Percentiles rank a stretch among this genome's conserved stretches.
These are phyloP conservation scores for Suillus bovinus DNA, from an alignment of 768 basidiomycete species.

Conservation along the genomic window DNA sequence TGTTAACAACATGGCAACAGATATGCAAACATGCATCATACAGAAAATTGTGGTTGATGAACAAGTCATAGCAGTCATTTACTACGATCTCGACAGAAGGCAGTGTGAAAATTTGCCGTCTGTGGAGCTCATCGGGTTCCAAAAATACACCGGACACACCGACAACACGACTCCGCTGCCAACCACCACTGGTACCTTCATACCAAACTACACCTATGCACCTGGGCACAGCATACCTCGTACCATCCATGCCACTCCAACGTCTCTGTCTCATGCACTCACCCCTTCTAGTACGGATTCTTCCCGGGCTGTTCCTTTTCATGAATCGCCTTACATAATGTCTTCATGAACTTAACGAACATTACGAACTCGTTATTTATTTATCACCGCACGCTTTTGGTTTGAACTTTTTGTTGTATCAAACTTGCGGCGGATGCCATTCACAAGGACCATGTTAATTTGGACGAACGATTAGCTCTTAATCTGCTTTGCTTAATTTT, in stretches of 20 bases:
- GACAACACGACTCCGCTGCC: constrained; percentile 32
- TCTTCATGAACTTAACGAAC: constrained; percentile 35
- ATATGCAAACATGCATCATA: constrained; percentile 41
- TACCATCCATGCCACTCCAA: constrained; percentile 30
- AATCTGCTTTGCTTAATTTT: constrained; percentile 20
- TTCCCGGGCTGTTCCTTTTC: constrained; percentile 24
- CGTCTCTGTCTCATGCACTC: constrained; percentile 45
- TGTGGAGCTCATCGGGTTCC: constrained; percentile 58
- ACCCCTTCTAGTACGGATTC: constrained; percentile 36
- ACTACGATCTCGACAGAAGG: constrained; percentile 69
- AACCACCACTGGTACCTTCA: constrained; percentile 25
- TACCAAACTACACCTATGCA: constrained; percentile 33
- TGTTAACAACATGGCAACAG: constrained; percentile 30
- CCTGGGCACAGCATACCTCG: constrained; percentile 39
- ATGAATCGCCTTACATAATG: constrained; percentile 32
- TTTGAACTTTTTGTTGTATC: constrained; percentile 4
- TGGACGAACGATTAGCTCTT: constrained; percentile 16
- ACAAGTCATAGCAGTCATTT: constrained; percentile 59
- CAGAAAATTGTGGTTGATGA: constrained; percentile 73
- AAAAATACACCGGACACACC: constrained; percentile 36
- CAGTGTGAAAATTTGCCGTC: constrained; percentile 52
- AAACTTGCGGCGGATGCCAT: constrained; percentile 3
- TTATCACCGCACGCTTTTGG: constrained; percentile 12
- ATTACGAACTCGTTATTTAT: constrained; percentile 26
- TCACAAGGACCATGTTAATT: constrained; percentile 8